phyloP scores from a whole-genome alignment of 129 eudicot genomes.

The Chrysanthemum makinoi region DNA sequence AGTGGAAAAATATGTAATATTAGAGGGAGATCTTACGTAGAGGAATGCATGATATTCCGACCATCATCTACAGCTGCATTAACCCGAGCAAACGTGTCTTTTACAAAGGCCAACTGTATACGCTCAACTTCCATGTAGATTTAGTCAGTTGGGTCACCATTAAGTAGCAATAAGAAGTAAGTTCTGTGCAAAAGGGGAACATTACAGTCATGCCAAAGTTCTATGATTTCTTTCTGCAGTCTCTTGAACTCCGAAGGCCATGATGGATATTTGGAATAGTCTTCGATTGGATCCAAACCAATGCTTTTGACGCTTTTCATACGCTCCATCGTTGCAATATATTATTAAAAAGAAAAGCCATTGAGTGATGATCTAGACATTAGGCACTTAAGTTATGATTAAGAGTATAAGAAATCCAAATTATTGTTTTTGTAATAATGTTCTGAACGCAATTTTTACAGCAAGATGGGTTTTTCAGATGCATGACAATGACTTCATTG shows the following conservation, averaged over 20 bases:
- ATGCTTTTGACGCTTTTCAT: slow-evolving; percentile 53
- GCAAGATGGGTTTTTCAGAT: not conserved
- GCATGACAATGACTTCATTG: too few relatives aligned
- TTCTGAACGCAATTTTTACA: not conserved
- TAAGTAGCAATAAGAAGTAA: slow-evolving; percentile 70
- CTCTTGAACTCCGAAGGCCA: slow-evolving; percentile 74
- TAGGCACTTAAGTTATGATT: slow-evolving; percentile 9
- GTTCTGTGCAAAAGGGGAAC: slow-evolving; percentile 79
- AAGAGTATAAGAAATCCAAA: not conserved
- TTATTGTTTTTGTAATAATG: too few relatives aligned
- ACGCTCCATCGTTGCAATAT: slow-evolving; percentile 12
- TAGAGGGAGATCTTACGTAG: slow-evolving; percentile 45
- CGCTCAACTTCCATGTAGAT: slow-evolving; percentile 89
- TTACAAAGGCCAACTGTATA: slow-evolving; percentile 66
- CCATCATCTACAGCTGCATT: slow-evolving; percentile 53
- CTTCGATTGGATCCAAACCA: slow-evolving; percentile 86
- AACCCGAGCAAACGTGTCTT: slow-evolving; percentile 57
- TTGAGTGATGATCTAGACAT: slow-evolving; percentile 1
- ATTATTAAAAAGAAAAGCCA: not conserved
- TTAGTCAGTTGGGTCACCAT: slow-evolving; percentile 76
- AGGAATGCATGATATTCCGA: slow-evolving; percentile 51
- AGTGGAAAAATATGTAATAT: too few relatives aligned
- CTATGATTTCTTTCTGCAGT: slow-evolving; percentile 65
- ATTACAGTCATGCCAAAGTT: slow-evolving; percentile 81
- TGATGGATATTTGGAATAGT: slow-evolving; percentile 34